phyloP scores from a whole-genome alignment of 1,139 yeast genomes.

The Kodamaea arcana region DNA sequence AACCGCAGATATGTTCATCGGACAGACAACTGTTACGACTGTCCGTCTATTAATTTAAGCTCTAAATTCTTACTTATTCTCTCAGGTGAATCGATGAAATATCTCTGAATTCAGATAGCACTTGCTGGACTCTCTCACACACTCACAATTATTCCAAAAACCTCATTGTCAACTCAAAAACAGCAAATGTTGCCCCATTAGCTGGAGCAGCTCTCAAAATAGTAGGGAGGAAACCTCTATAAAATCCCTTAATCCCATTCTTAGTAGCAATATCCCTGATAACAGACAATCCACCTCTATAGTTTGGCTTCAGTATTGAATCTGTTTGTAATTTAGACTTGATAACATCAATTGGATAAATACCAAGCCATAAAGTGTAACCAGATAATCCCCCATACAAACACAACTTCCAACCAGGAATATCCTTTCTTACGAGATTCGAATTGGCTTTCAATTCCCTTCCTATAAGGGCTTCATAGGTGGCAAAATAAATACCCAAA shows the following conservation, averaged over 20 bases:
- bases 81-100: too few species aligned
- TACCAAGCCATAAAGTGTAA: constrained; percentile 74
- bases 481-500: constrained; percentile 81
- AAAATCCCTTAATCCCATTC: constrained; percentile 71
- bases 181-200: constrained; percentile 91
- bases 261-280: constrained; percentile 47
- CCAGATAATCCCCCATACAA: constrained; percentile 83
- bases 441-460: constrained; percentile 43
- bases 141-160: constrained; percentile 27
- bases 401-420: constrained; percentile 85
- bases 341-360: constrained; percentile 81
- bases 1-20: too few species aligned
- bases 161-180: constrained; percentile 85
- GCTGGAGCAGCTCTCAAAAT: constrained; percentile 95
- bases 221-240: constrained; percentile 86
- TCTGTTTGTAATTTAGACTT: constrained; percentile 88
- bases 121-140: too few species aligned
- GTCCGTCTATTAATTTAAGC: too few species aligned
- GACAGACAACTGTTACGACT: too few species aligned
- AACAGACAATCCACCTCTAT: constrained; percentile 52
- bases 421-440: constrained; percentile 52
- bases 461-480: constrained; percentile 81
- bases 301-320: constrained; percentile 48
- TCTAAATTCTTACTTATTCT: too few species aligned
- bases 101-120: too few species aligned